Evolutionary conservation across 179 eudicot species (phyloP).

Genomic region (Dionaea muscipula): DNA sequence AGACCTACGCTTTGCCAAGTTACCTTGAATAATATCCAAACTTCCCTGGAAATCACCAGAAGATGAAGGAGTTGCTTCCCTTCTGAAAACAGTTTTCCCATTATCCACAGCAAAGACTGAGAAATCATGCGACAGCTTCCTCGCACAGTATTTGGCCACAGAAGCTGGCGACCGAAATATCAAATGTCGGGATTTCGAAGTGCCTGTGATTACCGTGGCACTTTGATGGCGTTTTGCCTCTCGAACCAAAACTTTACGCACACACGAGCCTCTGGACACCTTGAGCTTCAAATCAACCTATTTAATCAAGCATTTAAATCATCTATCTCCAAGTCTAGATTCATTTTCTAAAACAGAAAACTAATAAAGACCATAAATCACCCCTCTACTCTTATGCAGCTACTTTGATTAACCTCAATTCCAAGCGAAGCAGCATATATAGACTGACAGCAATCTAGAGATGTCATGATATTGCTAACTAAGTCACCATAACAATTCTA

Average conservation of each 20-base stretch:
- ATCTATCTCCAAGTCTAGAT: too few species aligned
- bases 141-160: slow-evolving; percentile 73
- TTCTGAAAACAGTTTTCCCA: slow-evolving; percentile 48
- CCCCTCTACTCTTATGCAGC: too few species aligned
- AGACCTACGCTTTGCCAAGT: slow-evolving; percentile 13
- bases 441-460: too few species aligned
- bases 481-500: not conserved
- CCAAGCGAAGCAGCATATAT: too few species aligned
- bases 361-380: not conserved
- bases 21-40: slow-evolving; percentile 8
- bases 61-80: slow-evolving; percentile 16
- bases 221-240: slow-evolving; percentile 47
- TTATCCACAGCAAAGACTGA: slow-evolving; percentile 57
- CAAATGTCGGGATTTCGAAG: slow-evolving; percentile 29
- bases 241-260: slow-evolving; percentile 50
- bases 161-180: slow-evolving; percentile 52
- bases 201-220: slow-evolving; percentile 37
- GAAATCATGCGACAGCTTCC: slow-evolving; percentile 34
- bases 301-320: not conserved
- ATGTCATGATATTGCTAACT: not conserved
- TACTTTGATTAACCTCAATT: too few species aligned
- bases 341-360: not conserved
- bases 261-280: slow-evolving; percentile 73
- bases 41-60: slow-evolving; percentile 17
- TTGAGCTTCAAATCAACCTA: slow-evolving; percentile 93